phyloP scores from a whole-genome alignment of 1,284 basidiomycete genomes.

The Malassezia sympodialis region DNA sequence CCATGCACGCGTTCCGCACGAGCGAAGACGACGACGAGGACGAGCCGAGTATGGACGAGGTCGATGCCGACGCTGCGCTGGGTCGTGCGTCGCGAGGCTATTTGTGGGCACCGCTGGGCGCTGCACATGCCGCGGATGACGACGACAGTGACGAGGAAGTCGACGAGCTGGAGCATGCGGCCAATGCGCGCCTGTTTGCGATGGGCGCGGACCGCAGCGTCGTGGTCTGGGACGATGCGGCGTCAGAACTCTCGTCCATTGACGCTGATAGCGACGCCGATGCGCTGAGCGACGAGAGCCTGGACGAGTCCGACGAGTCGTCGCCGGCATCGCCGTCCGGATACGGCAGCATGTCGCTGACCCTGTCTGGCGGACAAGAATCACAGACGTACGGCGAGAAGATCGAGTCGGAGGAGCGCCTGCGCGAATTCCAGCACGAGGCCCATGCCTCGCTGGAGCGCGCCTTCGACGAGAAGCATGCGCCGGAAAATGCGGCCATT shows the following conservation, averaged over 20 bases:
- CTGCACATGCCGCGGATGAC: conserved; percentile 4
- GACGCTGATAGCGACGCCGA: conserved; percentile 25
- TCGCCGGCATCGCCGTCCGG: conserved; percentile 18
- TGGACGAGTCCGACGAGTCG: conserved; percentile 17
- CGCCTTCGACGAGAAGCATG: conserved; percentile 79
- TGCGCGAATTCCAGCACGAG: conserved; percentile 64
- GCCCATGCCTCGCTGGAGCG: conserved; percentile 71
- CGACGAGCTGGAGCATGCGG: conserved; percentile 28
- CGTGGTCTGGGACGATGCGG: conserved; percentile 23
- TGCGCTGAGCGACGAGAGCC: conserved; percentile 11
- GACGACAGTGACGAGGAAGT: conserved; percentile 19
- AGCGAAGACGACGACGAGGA: conserved; percentile 25
- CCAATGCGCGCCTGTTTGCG: conserved; percentile 26
- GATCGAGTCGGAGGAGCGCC: conserved; percentile 25
- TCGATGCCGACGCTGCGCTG: conserved; percentile 25
- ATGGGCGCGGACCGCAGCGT: conserved; percentile 23
- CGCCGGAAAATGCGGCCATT: conserved; percentile 78
- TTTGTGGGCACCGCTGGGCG: conserved; percentile 35
- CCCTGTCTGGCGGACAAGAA: conserved; percentile 15
- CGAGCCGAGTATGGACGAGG: conserved; percentile 24
- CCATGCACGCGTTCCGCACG: conserved; percentile 39
- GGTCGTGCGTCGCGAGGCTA: conserved; percentile 26
- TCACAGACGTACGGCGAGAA: conserved; percentile 34
- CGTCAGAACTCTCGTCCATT: conserved; percentile 34
- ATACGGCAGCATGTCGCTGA: conserved; percentile 32